Evolutionary conservation across 345 rosid genomes (phyloP).

Genomic region (Brassica cretica): DNA sequence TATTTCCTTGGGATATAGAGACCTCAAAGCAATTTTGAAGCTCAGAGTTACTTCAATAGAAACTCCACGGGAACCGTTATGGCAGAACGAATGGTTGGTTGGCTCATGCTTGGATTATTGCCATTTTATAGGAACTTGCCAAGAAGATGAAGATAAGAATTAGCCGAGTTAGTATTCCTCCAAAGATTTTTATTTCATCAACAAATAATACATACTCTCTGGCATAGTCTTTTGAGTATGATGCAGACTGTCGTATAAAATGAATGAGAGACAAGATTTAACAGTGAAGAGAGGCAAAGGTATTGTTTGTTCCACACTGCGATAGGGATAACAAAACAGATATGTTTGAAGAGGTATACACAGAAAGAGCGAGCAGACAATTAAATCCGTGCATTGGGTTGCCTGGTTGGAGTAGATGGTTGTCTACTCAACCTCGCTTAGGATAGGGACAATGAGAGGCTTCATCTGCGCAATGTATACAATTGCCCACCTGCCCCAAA

Average conservation of each 20-base stretch:
- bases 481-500: conserved; percentile 81
- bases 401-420: conserved; percentile 14
- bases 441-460: conserved; percentile 92
- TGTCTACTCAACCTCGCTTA: conserved; percentile 75
- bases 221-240: neutral
- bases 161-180: neutral
- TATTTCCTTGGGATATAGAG: conserved; percentile 14
- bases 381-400: conserved; percentile 22
- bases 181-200: conserved; percentile 24
- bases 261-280: conserved; percentile 12
- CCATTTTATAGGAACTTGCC: neutral
- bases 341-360: conserved; percentile 25
- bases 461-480: conserved; percentile 98
- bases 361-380: conserved; percentile 7
- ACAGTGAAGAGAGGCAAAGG: neutral
- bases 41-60: conserved; percentile 12
- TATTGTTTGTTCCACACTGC: conserved; percentile 10
- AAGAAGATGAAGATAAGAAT: neutral
- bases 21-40: conserved; percentile 24
- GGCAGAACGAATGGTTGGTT: neutral
- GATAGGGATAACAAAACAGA: conserved; percentile 13
- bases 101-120: neutral
- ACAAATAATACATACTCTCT: conserved; percentile 15
- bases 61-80: neutral
- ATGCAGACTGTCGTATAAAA: conserved; percentile 1